A percentile compares a stretch with the other conserved stretches of the same genome.
phyloP scores from a whole-genome alignment of 2,329 filamentous ascomycete species.

The Cyanodermella asteris region DNA sequence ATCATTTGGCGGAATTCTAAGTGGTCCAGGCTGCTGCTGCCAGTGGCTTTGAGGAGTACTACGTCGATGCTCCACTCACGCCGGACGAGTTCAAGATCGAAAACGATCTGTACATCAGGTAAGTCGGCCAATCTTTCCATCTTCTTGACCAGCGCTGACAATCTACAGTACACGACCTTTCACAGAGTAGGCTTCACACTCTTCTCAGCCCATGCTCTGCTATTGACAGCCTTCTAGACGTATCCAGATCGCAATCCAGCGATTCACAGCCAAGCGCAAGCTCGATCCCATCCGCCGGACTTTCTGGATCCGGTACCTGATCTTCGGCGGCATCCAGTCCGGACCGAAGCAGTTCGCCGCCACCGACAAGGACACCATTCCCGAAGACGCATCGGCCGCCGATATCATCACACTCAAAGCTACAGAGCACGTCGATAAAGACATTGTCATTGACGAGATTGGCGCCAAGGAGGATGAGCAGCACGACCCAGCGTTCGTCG shows the following conservation, averaged over 20 bases:
- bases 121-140: constrained; percentile 14
- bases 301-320: constrained; percentile 61
- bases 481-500: no score
- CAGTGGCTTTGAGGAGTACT: constrained; percentile 62
- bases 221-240: constrained; percentile 29
- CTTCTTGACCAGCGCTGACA: constrained; percentile 6
- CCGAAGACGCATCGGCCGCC: constrained; percentile 38
- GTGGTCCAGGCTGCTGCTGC: constrained; percentile 10
- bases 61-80: constrained; percentile 57
- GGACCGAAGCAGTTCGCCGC: constrained; percentile 39
- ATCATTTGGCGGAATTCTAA: background rate
- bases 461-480: background rate
- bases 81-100: constrained; percentile 46
- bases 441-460: constrained; percentile 1
- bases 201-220: constrained; percentile 6
- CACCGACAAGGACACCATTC: constrained; percentile 35
- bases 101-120: constrained; percentile 44
- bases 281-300: constrained; percentile 39
- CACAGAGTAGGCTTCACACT: constrained; percentile 27
- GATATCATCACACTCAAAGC: constrained; percentile 44
- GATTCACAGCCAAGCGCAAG: constrained; percentile 57
- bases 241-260: constrained; percentile 66
- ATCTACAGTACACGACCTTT: constrained; percentile 28
- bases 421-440: constrained; percentile 24
- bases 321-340: constrained; percentile 58